Percentiles rank a stretch among this genome's conserved stretches.
Evolutionary conservation across 2,329 filamentous ascomycete genomes (phyloP).

Genomic region (Purpureocillium lavendulum): DNA sequence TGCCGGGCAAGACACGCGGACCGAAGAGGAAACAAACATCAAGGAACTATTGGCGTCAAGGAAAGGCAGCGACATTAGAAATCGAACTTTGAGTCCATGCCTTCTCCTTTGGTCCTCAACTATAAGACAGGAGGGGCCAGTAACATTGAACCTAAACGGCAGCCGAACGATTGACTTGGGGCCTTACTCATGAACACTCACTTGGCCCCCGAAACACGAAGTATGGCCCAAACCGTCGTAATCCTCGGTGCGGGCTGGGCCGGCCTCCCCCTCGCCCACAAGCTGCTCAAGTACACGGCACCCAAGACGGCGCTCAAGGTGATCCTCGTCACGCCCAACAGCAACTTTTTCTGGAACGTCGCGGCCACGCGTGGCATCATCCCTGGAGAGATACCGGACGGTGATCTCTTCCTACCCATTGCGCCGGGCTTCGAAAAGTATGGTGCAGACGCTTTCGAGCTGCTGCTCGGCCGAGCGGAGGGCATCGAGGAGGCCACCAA

Average conservation of each 20-base stretch:
- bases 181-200: too few relatives aligned
- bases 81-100: too few relatives aligned
- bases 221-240: slow-evolving; percentile 41
- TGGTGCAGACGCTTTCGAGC: slow-evolving; percentile 33
- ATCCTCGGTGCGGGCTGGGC: slow-evolving; percentile 44
- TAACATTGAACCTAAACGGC: too few relatives aligned
- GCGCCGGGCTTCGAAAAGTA: slow-evolving; percentile 36
- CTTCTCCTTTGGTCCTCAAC: too few relatives aligned
- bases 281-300: slow-evolving; percentile 39
- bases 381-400: slow-evolving; percentile 36
- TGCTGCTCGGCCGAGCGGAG: slow-evolving; percentile 38
- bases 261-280: slow-evolving; percentile 42
- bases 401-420: slow-evolving; percentile 38
- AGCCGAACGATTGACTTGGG: too few relatives aligned
- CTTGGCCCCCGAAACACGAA: slow-evolving; percentile 1
- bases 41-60: too few relatives aligned
- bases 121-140: too few relatives aligned
- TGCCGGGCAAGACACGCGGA: too few relatives aligned
- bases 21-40: too few relatives aligned
- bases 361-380: slow-evolving; percentile 46
- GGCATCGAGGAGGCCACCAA: slow-evolving; percentile 22
- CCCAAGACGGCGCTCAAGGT: slow-evolving; percentile 37
- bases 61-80: too few relatives aligned
- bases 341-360: slow-evolving; percentile 48
- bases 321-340: slow-evolving; percentile 44